Evolutionary conservation across 257 asterid species (phyloP).

Genomic region (Solanum gandarillasii): DNA sequence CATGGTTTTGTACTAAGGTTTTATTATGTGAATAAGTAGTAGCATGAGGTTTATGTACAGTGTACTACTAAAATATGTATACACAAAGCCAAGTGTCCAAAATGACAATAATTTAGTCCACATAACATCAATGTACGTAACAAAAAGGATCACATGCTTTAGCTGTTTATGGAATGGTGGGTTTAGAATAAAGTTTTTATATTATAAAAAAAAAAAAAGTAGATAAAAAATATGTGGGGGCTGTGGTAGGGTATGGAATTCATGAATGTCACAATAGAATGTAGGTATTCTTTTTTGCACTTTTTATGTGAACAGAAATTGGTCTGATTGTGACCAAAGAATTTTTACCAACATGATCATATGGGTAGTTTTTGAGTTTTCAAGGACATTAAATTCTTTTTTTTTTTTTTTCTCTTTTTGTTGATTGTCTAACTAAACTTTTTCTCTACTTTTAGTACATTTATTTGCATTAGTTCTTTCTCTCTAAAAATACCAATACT

Average conservation of each 20-base stretch:
- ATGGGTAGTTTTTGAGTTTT: not conserved
- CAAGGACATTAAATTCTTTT: not conserved
- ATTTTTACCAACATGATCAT: not conserved
- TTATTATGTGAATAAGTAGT: not conserved
- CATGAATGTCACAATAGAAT: not conserved
- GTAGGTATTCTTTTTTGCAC: not conserved
- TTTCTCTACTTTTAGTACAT: not conserved
- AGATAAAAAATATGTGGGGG: not conserved
- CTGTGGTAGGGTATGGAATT: not conserved
- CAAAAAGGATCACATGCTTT: constrained; percentile 3
- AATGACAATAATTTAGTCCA: constrained; percentile 4
- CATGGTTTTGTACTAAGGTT: not conserved
- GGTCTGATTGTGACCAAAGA: not conserved
- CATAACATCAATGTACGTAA: not conserved
- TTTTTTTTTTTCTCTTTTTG: not conserved
- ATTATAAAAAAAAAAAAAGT: not conserved
- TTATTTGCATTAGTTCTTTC: not conserved
- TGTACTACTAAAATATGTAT: not conserved
- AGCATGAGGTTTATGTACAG: not conserved
- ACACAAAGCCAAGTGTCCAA: not conserved
- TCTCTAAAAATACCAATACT: not conserved
- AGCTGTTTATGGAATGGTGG: constrained; percentile 4
- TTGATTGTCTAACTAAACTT: not conserved
- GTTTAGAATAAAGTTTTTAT: not conserved
- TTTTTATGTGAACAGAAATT: not conserved